phyloP scores from a whole-genome alignment of 2,329 filamentous ascomycete species.

The Talaromyces sp. region DNA sequence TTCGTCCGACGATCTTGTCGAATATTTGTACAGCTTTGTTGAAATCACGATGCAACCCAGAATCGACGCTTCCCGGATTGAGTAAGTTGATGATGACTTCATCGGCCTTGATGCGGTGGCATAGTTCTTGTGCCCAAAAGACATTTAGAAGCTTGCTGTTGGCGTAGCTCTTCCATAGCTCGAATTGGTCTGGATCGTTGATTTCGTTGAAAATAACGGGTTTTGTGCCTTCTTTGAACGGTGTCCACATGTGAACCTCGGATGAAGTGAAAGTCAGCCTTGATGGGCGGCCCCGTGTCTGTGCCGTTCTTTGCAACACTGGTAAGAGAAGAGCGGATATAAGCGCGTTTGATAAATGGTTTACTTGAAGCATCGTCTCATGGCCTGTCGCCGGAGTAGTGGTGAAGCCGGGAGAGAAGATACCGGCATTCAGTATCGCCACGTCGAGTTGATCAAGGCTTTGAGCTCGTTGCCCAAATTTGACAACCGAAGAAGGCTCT shows the following conservation, averaged over 20 bases:
- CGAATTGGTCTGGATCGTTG: not conserved
- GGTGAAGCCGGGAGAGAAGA: not conserved
- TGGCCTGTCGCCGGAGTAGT: not conserved
- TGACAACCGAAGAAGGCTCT: not conserved
- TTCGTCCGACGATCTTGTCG: slow-evolving; percentile 2
- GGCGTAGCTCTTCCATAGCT: not conserved
- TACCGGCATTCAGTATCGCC: slow-evolving; percentile 2
- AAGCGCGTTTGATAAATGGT: not conserved
- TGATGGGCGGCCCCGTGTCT: not conserved
- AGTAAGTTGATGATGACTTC: slow-evolving; percentile 3
- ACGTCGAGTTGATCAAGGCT: not conserved
- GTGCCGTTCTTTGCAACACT: not conserved
- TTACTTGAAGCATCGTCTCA: not conserved
- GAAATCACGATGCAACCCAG: slow-evolving; percentile 1
- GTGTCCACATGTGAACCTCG: slow-evolving; percentile 4
- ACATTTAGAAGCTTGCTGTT: slow-evolving; percentile 2
- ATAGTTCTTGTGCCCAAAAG: slow-evolving; percentile 3
- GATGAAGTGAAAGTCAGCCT: slow-evolving; percentile 3
- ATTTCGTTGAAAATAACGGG: not conserved
- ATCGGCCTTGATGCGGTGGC: not conserved
- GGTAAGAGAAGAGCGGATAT: not conserved
- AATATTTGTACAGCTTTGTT: not conserved
- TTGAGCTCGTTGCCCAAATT: not conserved
- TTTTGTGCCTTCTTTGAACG: not conserved
- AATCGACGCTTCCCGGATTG: slow-evolving; percentile 1